Conservation (phyloP, 2,329 filamentous ascomycete genomes). For the Penicillium aurantiogriseum region DNA sequence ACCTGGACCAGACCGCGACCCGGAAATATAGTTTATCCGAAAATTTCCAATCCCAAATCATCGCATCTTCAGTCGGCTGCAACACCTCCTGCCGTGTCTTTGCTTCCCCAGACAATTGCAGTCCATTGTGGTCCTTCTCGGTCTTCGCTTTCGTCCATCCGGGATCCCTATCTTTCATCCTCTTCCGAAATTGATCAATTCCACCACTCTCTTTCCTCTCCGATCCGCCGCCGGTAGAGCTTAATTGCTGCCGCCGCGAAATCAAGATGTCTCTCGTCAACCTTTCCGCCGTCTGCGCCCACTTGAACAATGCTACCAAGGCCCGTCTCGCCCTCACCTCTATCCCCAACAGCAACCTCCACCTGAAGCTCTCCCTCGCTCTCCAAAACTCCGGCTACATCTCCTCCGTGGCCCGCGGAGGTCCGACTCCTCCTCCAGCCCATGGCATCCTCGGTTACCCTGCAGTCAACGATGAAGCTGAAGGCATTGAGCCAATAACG, state of each 20-base stretch:
- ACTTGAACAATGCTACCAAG: slow-evolving; percentile 83
- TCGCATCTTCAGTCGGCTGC: slow-evolving; percentile 4
- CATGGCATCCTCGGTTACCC: slow-evolving; percentile 54
- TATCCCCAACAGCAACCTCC: slow-evolving; percentile 75
- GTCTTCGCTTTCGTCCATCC: not conserved
- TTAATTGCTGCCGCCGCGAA: slow-evolving; percentile 17
- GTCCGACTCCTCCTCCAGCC: slow-evolving; percentile 56
- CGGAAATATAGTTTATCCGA: slow-evolving; percentile 34
- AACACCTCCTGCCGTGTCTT: slow-evolving; percentile 5
- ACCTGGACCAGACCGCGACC: not conserved
- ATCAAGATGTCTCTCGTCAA: slow-evolving; percentile 68
- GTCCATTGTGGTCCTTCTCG: not conserved
- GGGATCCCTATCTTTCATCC: not conserved
- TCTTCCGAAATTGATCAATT: not conserved
- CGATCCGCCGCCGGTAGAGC: slow-evolving; percentile 15
- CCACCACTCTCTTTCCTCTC: slow-evolving; percentile 6
- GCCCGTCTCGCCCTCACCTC: slow-evolving; percentile 84
- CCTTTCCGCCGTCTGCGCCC: slow-evolving; percentile 79
- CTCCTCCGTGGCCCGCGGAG: slow-evolving; percentile 72
- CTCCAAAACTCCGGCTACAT: slow-evolving; percentile 82
- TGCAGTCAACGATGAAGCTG: slow-evolving; percentile 38
- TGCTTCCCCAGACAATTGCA: slow-evolving; percentile 1
- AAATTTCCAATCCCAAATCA: slow-evolving; percentile 33
- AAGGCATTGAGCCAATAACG: slow-evolving; percentile 56
- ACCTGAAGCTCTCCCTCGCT: slow-evolving; percentile 71